Base-by-base conservation (phyloP, 1,284 basidiomycete species). In the Trichosporon coremiiforme region DNA sequence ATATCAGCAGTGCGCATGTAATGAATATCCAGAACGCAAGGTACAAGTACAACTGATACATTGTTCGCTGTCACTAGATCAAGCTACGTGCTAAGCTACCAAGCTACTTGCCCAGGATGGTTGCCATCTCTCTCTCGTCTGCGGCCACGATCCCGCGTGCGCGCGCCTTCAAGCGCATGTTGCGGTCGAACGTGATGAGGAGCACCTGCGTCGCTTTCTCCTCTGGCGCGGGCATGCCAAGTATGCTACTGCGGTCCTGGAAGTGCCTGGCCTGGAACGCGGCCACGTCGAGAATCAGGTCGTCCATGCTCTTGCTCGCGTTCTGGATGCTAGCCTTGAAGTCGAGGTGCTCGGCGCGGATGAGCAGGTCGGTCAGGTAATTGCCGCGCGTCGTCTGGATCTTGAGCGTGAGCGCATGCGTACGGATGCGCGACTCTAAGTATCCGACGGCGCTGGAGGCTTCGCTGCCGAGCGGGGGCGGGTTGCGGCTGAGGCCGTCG, bases 311-410 rank as follows among this genome's bases (percentile, higher is more conserved):
- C 38, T 91, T 86, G 66, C 45, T 66, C 31, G 31, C 57, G 29
- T 33, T 60, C 12, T 17, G 57, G 17, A 33, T 2, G 66, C 20
- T 22, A 67, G 33, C 65, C 35, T 66, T 68, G 69, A 95, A 93
- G 73, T 93, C 90, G 73, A 96, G 88, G 71, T 92, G 88, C 82
- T 99, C 96, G 1, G 88, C 90, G 13, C 95, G 89, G 55, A 98
- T 89, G 75, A 85, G 90, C 41, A 99, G 87, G 66, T 91, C 91
- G 1, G 88, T 87, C 2, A 99, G 87, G 81, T 98, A 98, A 81
- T 98, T 99, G 75, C 96, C 96, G 71, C 91, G 90, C 15, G 91
- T 92, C 0, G 97, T 99, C 83, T 95, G 94, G 10, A 98, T 90
- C 84, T 98, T 98, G 83, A 98, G 88, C 17, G 89, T 91, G 4